Evolutionary conservation across 208 protist genomes (phyloP), one percentile per base, ranked within the genome.

Genomic region (Leishmania gerbilli): DNA sequence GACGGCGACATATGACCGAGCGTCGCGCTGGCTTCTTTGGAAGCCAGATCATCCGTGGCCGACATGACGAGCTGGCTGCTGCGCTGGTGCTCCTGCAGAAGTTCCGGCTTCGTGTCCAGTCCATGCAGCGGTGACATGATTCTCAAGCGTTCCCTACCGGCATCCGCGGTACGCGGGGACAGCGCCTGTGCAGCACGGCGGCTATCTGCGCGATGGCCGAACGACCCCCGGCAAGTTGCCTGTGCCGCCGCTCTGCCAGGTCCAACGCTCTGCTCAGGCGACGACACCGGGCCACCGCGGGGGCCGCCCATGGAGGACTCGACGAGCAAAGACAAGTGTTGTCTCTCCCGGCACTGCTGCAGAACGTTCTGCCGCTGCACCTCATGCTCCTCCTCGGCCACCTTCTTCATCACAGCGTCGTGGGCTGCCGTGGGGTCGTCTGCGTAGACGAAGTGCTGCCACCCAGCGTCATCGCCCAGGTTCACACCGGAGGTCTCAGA

Each of bases 341-440:
- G 81, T 9, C 86, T 84, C 40, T 82, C 74, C n/a, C 84, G 85
- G 77, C 13, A 81, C 53, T 42, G 82, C 37, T 71, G 56, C 27
- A 93, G 81, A 40, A 80, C 49, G 60, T 89, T 88, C n/a, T 81
- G 75, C 15, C 83, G 71, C 42, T 80, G 87, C 13, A 90, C 86
- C 34, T 87, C 85, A 19, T 89, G 78, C 79, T 86, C 86, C 62
- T 91, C 87, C 51, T 77, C 79, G 1, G 83, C 77, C 37, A 84
- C 49, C 31, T 84, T 75, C 62, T 77, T 62, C 88, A 91, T 91
- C 13, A 83, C 75, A 19, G 40, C 79, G 37, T 87, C 87, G 78
- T 93, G 90, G 2, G 75, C 86, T 5, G 68, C 67, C 1, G 60
- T 47, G 19, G 90, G 90, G 71, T 93, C 90, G 64, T 93, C 90